Evolutionary conservation across 352 stramenopile species (phyloP).

Genomic region (Phytopythium litorale): DNA sequence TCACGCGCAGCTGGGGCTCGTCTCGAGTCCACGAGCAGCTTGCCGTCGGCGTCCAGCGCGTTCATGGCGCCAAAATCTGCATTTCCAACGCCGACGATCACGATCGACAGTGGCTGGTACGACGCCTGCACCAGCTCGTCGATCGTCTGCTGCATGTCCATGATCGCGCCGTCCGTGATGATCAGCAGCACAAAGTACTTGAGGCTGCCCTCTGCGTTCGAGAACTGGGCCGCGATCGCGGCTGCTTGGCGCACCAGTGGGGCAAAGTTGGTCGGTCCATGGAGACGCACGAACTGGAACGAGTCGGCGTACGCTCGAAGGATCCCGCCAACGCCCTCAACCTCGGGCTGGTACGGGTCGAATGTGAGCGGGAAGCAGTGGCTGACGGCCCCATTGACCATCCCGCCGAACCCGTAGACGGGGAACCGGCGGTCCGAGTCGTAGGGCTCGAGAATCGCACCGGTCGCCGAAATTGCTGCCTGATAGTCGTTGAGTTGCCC

Average conservation of each 20-base stretch:
- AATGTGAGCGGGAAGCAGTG: constrained; percentile 77
- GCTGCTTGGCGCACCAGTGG: constrained; percentile 66
- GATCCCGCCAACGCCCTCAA: constrained; percentile 61
- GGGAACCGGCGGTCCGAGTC: constrained; percentile 75
- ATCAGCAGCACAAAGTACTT: constrained; percentile 80
- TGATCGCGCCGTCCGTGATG: constrained; percentile 70
- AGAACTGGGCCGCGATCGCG: constrained; percentile 56
- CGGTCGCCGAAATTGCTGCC: constrained; percentile 58
- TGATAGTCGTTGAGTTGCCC: constrained; percentile 81
- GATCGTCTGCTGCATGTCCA: constrained; percentile 76
- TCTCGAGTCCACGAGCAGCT: constrained; percentile 43
- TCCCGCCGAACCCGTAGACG: constrained; percentile 76
- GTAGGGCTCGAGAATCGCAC: constrained; percentile 69
- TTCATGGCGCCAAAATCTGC: constrained; percentile 71
- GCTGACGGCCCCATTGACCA: constrained; percentile 54
- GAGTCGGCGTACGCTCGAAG: constrained; percentile 56
- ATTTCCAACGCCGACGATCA: constrained; percentile 81
- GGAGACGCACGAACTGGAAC: constrained; percentile 62
- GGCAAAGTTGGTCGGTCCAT: constrained; percentile 78
- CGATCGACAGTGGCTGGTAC: constrained; percentile 66
- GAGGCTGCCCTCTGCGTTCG: constrained; percentile 26
- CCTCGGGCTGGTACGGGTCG: constrained; percentile 53
- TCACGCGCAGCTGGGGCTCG: constrained; percentile 37
- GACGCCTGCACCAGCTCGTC: constrained; percentile 66
- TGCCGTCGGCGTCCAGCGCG: constrained; percentile 50